Evolutionary conservation across 805 yeast species (phyloP), one percentile per base, ranked within the genome.

Genomic region (Schwanniomyces pseudopolymorphus): DNA sequence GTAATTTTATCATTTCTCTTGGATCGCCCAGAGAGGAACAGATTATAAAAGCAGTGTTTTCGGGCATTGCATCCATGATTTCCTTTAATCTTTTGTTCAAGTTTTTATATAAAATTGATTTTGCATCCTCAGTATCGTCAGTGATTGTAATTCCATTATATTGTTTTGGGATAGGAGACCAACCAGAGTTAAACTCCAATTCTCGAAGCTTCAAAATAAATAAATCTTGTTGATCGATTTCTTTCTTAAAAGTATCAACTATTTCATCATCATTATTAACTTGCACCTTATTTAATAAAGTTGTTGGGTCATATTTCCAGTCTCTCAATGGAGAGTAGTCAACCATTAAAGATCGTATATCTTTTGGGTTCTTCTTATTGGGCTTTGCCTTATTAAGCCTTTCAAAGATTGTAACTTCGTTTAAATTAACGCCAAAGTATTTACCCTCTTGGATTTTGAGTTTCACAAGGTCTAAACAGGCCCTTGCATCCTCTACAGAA

Each of bases 401-500:
- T n/a, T 61, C 53, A 43, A 62, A 57, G 6, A 66, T 43, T 3
- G 69, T 52, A 0, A 59, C 50, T 33, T 63, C 66, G 26, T 58
- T 57, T 25, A 60, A 45, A 42, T 61, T 61, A 5, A 46, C 43
- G 0, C 98, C 98, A 63, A 78, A 86, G 2, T 74, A 66, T 5
- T 66, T 60, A 1, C 97, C 97, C 46, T 84, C 81, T 4, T 72
- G 64, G 11, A 90, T 64, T 59, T 91, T 90, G 53, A 82, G 55
- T 54, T 87, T 83, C 1, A 87, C 79, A 42, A 92, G 74, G 43
- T 88, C 89, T 57, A 91, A 70, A 60, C 96, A 88, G 0, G 96
- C 83, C 24, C 63, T 63, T 10, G 96, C 86, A 60, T 92, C 99
- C 60, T 89, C 96, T 4, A 85, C 75, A 0, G 98, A 86, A 44